phyloP scores from a whole-genome alignment of 495 filamentous ascomycete species.

The Hypoxylon lenormandii region DNA sequence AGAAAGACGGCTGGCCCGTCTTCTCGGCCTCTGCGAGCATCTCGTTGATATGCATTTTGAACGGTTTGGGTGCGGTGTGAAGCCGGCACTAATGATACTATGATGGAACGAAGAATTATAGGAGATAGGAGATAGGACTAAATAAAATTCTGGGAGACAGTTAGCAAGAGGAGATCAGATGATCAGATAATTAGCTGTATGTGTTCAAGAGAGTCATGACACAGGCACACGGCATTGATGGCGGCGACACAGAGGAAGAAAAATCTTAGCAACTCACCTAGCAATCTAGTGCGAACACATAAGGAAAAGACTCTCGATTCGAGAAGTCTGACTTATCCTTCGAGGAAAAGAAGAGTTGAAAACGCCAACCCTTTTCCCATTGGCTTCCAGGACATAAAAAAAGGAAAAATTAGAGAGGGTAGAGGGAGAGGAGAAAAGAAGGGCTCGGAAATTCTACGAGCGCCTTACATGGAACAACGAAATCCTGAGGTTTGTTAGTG shows the following conservation, averaged over 20 bases:
- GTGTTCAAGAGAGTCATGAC: too few relatives aligned
- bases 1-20: conserved; percentile 84
- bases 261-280: conserved; percentile 34
- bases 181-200: background rate
- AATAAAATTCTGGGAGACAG: conserved; percentile 25
- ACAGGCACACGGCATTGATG: background rate
- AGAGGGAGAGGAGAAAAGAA: conserved; percentile 21
- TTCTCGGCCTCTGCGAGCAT: conserved; percentile 86
- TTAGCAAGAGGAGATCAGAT: conserved; percentile 12
- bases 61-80: conserved; percentile 5
- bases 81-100: background rate
- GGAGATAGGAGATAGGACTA: conserved; percentile 16
- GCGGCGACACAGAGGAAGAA: background rate
- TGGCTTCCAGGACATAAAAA: conserved; percentile 1
- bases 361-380: conserved; percentile 20
- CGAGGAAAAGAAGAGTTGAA: conserved; percentile 12
- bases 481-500: too few relatives aligned
- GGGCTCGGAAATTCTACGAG: conserved; percentile 35
- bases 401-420: conserved; percentile 1
- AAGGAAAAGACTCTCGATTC: conserved; percentile 5
- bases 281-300: conserved; percentile 32
- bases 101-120: background rate
- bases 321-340: conserved; percentile 15
- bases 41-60: conserved; percentile 84
- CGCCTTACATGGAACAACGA: conserved; percentile 18